Percentiles rank a stretch among this genome's conserved stretches.
Evolutionary conservation across 345 rosid species (phyloP).

Genomic region (Gossypium mustelinum): DNA sequence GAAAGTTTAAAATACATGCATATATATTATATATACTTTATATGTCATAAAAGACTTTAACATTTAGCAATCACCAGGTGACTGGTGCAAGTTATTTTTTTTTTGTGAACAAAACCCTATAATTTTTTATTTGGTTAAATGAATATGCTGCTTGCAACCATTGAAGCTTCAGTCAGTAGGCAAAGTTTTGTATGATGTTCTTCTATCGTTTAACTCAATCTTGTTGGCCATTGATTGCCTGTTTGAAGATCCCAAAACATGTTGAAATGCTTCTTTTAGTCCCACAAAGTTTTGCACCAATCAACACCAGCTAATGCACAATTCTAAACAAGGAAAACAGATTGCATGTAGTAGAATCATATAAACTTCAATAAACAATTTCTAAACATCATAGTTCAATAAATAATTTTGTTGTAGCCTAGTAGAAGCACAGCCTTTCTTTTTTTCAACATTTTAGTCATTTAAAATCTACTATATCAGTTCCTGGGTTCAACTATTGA

Average conservation of each 20-base stretch:
- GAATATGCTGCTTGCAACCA: background rate
- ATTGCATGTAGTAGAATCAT: background rate
- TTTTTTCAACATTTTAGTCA: background rate
- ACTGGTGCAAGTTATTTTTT: slow-evolving; percentile 19
- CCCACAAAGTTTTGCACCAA: background rate
- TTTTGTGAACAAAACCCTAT: slow-evolving; percentile 17
- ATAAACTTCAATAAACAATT: background rate
- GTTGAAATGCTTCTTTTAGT: background rate
- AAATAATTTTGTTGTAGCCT: too few relatives aligned
- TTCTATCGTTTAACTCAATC: background rate
- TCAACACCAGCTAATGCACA: background rate
- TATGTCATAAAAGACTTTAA: slow-evolving; percentile 22
- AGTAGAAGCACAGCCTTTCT: too few relatives aligned
- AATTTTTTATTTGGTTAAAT: slow-evolving; percentile 7
- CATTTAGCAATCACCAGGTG: slow-evolving; percentile 12
- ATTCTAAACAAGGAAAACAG: background rate
- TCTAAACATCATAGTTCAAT: too few relatives aligned
- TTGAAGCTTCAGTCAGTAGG: background rate
- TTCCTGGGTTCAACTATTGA: background rate
- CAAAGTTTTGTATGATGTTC: background rate
- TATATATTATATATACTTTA: slow-evolving; percentile 16
- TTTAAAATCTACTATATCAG: background rate
- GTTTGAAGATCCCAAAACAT: background rate
- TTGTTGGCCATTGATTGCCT: background rate
- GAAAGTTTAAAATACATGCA: slow-evolving; percentile 18